Base-by-base conservation (phyloP, 2,329 filamentous ascomycete species). In the Teratosphaeriaceae sp. region DNA sequence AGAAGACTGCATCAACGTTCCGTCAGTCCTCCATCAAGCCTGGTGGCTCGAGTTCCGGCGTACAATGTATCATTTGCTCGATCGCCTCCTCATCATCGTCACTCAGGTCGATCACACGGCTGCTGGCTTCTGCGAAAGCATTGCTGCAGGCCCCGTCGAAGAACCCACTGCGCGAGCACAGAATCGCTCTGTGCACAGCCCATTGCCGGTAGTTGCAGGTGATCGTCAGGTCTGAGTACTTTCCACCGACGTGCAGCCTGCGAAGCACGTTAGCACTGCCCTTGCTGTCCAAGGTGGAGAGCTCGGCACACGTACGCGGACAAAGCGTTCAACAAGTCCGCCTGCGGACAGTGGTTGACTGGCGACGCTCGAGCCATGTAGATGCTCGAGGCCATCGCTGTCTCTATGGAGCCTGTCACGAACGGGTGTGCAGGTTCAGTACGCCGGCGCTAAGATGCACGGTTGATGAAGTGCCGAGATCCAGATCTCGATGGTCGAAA, bases 141-240 rank as follows among this genome's bases (percentile, higher is more conserved):
- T 56, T 55, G 42, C 61, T 62, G 48, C 63, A 65, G 36, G 62
- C 63, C 33, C 61, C 62, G 44, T 65, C 62, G 54, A 65, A 65
- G 57, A 74, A 74, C 18, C 62, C 64, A 27, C 68, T 71, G 37
- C 71, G 60, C 27, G 70, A 70, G 56, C 70, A 72, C 37, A 74
- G 56, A 33, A 73, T 66, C 5, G 67, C 69, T 49, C 66, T 65
- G 53, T 74, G 71, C 9, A 72, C 69, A 22, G 57, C 59, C 60
- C 69, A 73, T 62, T 63, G 65, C 59, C 63, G 64, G 45, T 57
- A 55, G 45, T 68, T 67, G 61, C 66, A 72, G 39, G 60, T 60
- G 54, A 74, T 64, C 38, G 67, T 72, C 49, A 74, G 62, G 57
- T 74, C 71, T 43, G 69, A 70, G 55, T 71, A 74, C 51, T 62